phyloP scores from a whole-genome alignment of 352 stramenopile genomes.

The Phytophthora brassicae region DNA sequence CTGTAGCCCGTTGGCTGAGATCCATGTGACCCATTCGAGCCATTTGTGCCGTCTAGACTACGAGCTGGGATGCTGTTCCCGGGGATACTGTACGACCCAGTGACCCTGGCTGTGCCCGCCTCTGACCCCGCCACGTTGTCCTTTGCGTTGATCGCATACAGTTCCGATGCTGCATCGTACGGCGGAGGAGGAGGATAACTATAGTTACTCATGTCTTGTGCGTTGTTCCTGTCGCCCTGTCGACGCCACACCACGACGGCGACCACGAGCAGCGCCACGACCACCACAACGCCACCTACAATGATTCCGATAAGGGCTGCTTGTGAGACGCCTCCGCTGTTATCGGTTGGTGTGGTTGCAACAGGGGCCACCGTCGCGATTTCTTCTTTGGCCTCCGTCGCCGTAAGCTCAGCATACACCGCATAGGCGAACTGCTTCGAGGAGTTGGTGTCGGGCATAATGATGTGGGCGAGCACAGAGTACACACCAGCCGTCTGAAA shows the following conservation, averaged over 20 bases:
- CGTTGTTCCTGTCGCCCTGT: slow-evolving; percentile 18
- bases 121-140: slow-evolving; percentile 19
- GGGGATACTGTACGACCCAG: slow-evolving; percentile 24
- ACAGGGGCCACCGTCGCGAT: slow-evolving; percentile 24
- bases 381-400: slow-evolving; percentile 28
- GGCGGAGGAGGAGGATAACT: slow-evolving; percentile 54
- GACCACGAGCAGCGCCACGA: slow-evolving; percentile 46
- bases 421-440: slow-evolving; percentile 52
- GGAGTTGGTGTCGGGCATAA: slow-evolving; percentile 51
- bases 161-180: slow-evolving; percentile 45
- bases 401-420: slow-evolving; percentile 47
- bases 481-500: slow-evolving; percentile 40
- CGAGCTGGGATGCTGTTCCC: slow-evolving; percentile 28
- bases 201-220: slow-evolving; percentile 33
- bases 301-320: slow-evolving; percentile 58
- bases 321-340: slow-evolving; percentile 41
- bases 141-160: slow-evolving; percentile 30
- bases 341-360: slow-evolving; percentile 11
- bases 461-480: slow-evolving; percentile 62
- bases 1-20: slow-evolving; percentile 26
- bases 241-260: slow-evolving; percentile 42
- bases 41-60: slow-evolving; percentile 43
- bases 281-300: slow-evolving; percentile 51
- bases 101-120: slow-evolving; percentile 17
- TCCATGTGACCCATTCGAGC: slow-evolving; percentile 39